Conservation (phyloP, 2,329 filamentous ascomycete genomes). For the Phyllosticta citribraziliensis region DNA sequence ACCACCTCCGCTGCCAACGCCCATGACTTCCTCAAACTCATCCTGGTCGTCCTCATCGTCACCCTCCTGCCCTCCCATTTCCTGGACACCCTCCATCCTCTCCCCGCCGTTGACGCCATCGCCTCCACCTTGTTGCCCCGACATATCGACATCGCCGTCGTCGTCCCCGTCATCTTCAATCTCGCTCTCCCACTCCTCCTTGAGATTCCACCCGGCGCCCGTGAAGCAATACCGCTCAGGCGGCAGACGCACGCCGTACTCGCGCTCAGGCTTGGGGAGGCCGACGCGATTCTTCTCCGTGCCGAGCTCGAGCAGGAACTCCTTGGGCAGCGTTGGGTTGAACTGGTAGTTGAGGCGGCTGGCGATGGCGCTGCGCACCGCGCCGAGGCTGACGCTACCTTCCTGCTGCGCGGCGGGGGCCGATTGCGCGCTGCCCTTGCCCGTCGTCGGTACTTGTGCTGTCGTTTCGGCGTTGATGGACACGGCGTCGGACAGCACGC, state of each 20-base stretch:
- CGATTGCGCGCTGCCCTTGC: constrained; percentile 15
- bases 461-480: constrained; percentile 23
- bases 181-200: constrained; percentile 49
- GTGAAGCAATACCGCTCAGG: constrained; percentile 53
- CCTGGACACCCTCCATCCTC: constrained; percentile 18
- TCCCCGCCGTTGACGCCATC: constrained; percentile 20
- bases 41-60: constrained; percentile 32
- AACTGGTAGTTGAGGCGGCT: constrained; percentile 62
- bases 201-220: constrained; percentile 46
- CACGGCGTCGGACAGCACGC: constrained; percentile 60
- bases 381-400: constrained; percentile 51
- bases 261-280: constrained; percentile 47
- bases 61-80: constrained; percentile 19
- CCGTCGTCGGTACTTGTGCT: constrained; percentile 12
- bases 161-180: constrained; percentile 34
- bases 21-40: constrained; percentile 35
- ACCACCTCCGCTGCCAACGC: constrained; percentile 12
- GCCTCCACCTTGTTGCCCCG: constrained; percentile 22
- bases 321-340: constrained; percentile 54
- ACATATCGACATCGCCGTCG: constrained; percentile 14
- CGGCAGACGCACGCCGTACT: constrained; percentile 50
- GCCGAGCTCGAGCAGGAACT: constrained; percentile 68
- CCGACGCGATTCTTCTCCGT: constrained; percentile 58
- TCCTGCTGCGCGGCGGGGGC: constrained; percentile 26
- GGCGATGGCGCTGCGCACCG: constrained; percentile 63